A percentile compares a stretch with the other conserved stretches of the same genome.
Evolutionary conservation across 352 stramenopile genomes (phyloP).

Genomic region (Thalassiosira exigua): DNA sequence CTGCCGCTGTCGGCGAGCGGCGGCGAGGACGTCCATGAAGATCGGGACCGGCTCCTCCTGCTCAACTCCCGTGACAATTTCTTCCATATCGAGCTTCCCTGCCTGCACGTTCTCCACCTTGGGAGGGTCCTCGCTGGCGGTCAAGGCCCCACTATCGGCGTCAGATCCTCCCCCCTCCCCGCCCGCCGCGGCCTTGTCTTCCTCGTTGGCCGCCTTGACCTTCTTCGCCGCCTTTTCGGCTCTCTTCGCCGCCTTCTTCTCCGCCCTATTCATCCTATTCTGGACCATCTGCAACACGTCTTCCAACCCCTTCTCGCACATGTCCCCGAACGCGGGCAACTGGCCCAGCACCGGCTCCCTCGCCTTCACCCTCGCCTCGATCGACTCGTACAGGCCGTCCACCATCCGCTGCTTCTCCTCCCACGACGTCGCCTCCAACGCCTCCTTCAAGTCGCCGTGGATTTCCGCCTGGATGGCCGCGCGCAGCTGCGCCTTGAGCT

Average conservation of each 20-base stretch:
- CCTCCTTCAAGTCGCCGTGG: constrained; percentile 46
- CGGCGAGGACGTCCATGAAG: constrained; percentile 69
- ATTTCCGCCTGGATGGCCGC: constrained; percentile 38
- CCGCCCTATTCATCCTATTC: constrained; percentile 8
- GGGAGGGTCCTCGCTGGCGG: not conserved
- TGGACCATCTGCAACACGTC: constrained; percentile 64
- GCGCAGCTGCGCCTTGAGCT: constrained; percentile 14
- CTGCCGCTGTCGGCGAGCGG: not conserved
- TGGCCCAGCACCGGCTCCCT: constrained; percentile 60
- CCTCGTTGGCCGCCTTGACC: not conserved
- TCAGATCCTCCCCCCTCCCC: not conserved
- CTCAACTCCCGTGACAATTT: constrained; percentile 6
- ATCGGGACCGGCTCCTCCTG: constrained; percentile 37
- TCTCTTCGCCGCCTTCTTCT: not conserved
- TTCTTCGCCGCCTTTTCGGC: not conserved
- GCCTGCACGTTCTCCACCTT: not conserved
- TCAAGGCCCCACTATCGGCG: not conserved
- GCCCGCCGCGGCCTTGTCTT: not conserved
- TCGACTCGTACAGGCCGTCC: constrained; percentile 74
- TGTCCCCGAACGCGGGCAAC: constrained; percentile 64
- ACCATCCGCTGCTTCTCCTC: constrained; percentile 70
- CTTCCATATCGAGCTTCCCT: constrained; percentile 20
- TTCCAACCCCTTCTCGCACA: constrained; percentile 69
- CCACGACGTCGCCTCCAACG: constrained; percentile 52
- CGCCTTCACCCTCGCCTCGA: constrained; percentile 62